Conservation (phyloP, 2,329 filamentous ascomycete species). For the Stemphylium lycopersici region DNA sequence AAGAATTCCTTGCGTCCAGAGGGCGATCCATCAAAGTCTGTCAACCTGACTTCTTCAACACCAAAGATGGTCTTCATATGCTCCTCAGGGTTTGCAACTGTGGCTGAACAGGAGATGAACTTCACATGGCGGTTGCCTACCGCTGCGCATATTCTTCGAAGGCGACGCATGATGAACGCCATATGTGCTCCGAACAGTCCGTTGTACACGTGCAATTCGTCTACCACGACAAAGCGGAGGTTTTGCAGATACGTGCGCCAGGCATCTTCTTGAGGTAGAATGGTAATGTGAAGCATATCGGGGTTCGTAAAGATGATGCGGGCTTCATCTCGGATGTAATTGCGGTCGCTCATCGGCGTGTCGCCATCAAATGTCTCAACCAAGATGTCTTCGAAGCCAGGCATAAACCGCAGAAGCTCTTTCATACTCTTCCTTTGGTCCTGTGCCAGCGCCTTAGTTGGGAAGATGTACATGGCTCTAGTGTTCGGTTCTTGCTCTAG, state of each 20-base stretch:
- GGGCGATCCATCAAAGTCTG: conserved; percentile 92
- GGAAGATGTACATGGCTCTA: conserved; percentile 96
- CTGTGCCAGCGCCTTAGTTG: conserved; percentile 94
- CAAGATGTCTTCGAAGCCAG: conserved; percentile 72
- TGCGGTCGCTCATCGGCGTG: conserved; percentile 80
- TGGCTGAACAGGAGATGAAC: conserved; percentile 96
- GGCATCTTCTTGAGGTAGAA: conserved; percentile 85
- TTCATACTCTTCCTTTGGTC: conserved; percentile 89
- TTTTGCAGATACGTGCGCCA: conserved; percentile 92
- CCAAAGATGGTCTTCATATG: conserved; percentile 97
- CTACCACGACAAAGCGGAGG: conserved; percentile 82
- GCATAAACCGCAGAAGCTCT: conserved; percentile 82
- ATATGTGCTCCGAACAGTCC: conserved; percentile 93
- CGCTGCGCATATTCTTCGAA: conserved; percentile 86
- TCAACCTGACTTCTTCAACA: conserved; percentile 76
- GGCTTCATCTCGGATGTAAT: conserved; percentile 82
- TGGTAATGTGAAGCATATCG: conserved; percentile 95
- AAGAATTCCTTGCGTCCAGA: conserved; percentile 92
- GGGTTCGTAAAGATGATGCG: conserved; percentile 97
- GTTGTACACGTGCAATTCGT: conserved; percentile 94
- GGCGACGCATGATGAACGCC: conserved; percentile 88
- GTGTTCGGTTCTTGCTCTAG: conserved; percentile 78
- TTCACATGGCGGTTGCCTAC: conserved; percentile 84
- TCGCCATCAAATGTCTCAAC: conserved; percentile 98
- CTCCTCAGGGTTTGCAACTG: conserved; percentile 86